phyloP scores from a whole-genome alignment of 129 eudicot genomes.

The Sambucus nigra region DNA sequence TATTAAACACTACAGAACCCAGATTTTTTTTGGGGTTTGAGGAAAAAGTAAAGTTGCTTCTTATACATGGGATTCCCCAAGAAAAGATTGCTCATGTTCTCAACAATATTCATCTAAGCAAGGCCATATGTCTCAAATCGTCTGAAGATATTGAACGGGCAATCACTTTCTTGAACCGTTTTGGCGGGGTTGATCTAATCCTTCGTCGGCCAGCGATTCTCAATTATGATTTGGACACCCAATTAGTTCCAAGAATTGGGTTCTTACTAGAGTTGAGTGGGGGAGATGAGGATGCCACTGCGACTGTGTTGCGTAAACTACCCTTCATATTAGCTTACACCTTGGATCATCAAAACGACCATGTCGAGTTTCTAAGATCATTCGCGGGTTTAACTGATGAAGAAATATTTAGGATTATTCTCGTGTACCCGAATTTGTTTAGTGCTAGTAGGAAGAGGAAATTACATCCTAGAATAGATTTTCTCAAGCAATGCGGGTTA shows the following conservation, averaged over 20 bases:
- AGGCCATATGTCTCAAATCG: conserved; percentile 65
- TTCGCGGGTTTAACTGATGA: conserved; percentile 59
- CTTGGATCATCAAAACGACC: conserved; percentile 55
- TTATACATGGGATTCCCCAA: conserved; percentile 51
- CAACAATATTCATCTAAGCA: conserved; percentile 50
- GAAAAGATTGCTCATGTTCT: conserved; percentile 61
- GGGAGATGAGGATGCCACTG: conserved; percentile 53
- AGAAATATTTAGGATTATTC: conserved; percentile 67
- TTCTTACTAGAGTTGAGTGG: conserved; percentile 61
- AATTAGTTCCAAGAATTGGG: conserved; percentile 57
- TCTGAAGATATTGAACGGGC: conserved; percentile 42
- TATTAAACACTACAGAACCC: conserved; percentile 43
- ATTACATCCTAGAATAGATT: conserved; percentile 60
- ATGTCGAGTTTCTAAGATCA: conserved; percentile 65
- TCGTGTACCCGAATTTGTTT: conserved; percentile 65
- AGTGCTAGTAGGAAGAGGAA: conserved; percentile 80
- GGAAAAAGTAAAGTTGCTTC: conserved; percentile 40
- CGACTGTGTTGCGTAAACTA: conserved; percentile 56
- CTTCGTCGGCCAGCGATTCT: conserved; percentile 67
- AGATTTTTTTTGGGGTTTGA: conserved; percentile 47
- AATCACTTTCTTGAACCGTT: conserved; percentile 47
- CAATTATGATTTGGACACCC: conserved; percentile 63
- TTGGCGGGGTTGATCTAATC: conserved; percentile 64
- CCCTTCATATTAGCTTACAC: conserved; percentile 67
- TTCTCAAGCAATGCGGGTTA: conserved; percentile 83